These are phyloP conservation scores for Litchi chinensis DNA, from an alignment of 345 rosid genomes.

Conservation along the genomic window DNA sequence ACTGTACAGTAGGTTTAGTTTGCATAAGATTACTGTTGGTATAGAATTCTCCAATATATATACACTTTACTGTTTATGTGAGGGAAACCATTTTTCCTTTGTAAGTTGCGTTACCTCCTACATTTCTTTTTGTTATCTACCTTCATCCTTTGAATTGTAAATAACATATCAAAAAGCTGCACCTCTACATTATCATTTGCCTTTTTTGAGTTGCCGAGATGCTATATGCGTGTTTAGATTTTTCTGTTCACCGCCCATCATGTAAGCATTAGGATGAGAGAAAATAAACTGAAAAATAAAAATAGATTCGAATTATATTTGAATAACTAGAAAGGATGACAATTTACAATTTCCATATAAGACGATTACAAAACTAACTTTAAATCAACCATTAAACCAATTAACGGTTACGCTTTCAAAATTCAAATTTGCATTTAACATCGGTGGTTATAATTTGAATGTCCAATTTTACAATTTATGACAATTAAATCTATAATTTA, in stretches of 20 bases:
- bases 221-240: background rate
- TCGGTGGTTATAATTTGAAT: no score
- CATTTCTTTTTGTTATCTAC: background rate
- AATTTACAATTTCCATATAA: no score
- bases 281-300: no score
- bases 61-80: no score
- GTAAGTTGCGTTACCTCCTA: background rate
- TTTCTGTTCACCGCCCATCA: background rate
- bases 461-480: no score
- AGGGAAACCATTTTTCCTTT: background rate
- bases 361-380: no score
- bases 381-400: no score
- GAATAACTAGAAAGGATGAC: no score
- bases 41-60: background rate
- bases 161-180: background rate
- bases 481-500: no score
- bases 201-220: background rate
- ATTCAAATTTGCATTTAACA: no score
- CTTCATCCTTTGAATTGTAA: background rate
- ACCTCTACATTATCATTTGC: background rate
- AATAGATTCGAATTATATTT: no score
- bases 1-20: slow-evolving; percentile 10
- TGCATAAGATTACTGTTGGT: background rate
- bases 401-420: no score
- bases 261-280: slow-evolving; percentile 6